Base-by-base conservation (phyloP, 148 eudicot species). In the Mesembryanthemum crystallinum region DNA sequence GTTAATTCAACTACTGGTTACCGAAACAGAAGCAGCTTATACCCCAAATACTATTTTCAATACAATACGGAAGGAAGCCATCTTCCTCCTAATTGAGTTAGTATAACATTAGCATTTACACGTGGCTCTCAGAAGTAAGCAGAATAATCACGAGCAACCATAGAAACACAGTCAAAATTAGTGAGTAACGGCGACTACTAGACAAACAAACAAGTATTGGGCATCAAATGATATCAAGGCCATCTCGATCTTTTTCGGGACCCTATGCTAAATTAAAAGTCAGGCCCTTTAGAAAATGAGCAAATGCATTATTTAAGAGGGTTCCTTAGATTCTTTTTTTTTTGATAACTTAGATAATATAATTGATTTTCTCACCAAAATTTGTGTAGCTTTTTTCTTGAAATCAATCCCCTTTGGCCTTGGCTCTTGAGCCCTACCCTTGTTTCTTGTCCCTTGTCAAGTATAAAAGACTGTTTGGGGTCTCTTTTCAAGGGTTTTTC, bases 401-500 rank as follows among this genome's bases (percentile, higher is more conserved):
- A n/a, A 57, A 7, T 5, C 27, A 57, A 57, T 45, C 49, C 49
- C 49, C 49, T 12, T n/a, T n/a, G n/a, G n/a, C n/a, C n/a, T n/a
- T n/a, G n/a, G n/a, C 14, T 8, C 9, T 10, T 8, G 11, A 45
- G 14, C 49, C 49, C 14, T 45, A 0, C 14, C 14, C 14, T 8
- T 45, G 1, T 45, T 45, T 45, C 14, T 7, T 45, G n/a, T 45
- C 8, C n/a, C n/a, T 9, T 57, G 61, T 5, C 27, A 5, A 21
- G 61, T 66, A 37, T 35, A n/a, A 37, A 27, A 69, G 58, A 45
- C 37, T 42, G 13, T n/a, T n/a, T 67, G n/a, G 70, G 70, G 52
- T 35, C 23, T 35, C 20, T 74, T 18, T 76, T 66, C 32, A 58
- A 76, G 62, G 78, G 54, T 17, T 66, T 64, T 64, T 21, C 27